phyloP scores from a whole-genome alignment of 176 grass and related monocot genomes.

The Triticum timopheevii region DNA sequence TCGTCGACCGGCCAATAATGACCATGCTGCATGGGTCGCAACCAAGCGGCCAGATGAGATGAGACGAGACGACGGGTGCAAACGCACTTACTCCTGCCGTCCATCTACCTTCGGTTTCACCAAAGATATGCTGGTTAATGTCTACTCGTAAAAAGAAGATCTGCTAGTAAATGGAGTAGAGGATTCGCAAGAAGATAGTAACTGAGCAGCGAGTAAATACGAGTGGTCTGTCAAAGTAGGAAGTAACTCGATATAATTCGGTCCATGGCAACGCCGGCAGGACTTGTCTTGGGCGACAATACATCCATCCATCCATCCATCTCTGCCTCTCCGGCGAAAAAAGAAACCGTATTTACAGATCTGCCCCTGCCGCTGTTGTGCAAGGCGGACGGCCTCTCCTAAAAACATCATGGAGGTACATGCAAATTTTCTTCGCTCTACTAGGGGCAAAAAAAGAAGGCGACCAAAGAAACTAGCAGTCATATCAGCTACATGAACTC shows the following conservation, averaged over 20 bases:
- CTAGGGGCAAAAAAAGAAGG: neutral
- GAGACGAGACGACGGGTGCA: neutral
- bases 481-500: conserved; percentile 35
- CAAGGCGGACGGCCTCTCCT: neutral
- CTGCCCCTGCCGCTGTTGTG: neutral
- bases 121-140: no score
- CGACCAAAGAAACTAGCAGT: conserved; percentile 7
- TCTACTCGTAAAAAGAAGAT: neutral
- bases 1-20: conserved; percentile 24
- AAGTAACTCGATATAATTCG: conserved; percentile 31
- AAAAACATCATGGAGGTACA: neutral
- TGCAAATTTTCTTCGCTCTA: neutral
- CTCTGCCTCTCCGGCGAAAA: conserved; percentile 36
- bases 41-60: neutral
- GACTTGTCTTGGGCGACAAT: conserved; percentile 31
- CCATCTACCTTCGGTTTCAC: neutral
- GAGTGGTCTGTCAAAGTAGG: conserved; percentile 22
- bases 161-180: neutral
- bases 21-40: conserved; percentile 35
- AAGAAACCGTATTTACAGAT: conserved; percentile 59
- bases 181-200: neutral
- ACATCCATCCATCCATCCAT: conserved; percentile 10
- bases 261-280: conserved; percentile 46
- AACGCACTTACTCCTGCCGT: neutral
- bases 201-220: neutral